Base-by-base conservation (phyloP, 495 filamentous ascomycete genomes). In the Platismatia glauca region DNA sequence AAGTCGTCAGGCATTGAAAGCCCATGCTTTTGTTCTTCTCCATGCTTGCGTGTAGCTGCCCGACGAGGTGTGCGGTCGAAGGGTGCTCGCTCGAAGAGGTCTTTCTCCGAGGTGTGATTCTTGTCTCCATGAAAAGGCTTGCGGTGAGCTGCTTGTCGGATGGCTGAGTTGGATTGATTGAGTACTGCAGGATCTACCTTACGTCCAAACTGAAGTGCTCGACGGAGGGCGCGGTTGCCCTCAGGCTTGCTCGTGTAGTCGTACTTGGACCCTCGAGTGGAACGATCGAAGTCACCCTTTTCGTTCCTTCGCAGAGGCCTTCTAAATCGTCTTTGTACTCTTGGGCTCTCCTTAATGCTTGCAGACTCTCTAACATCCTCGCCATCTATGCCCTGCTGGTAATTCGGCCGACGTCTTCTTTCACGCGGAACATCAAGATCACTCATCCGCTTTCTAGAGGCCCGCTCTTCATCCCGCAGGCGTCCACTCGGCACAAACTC, bases 181-280 rank as follows among this genome's bases (percentile, higher is more conserved):
- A 22, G 9, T 13, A 24, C 7, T 31, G 37, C 43, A 24, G 34
- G 18, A 38, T 59, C 41, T 16, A 58, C 18, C 12, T 44, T 16
- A 29, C 38, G 43, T 7, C 60, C 59, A 58, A 53, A 66, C 9
- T 52, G 44, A 0, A 20, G 2, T 20, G 61, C 65, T 41, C 61
- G 60, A 33, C 52, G 61, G 16, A 50, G 31, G 31, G 50, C 50
- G 8, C 57, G 37, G 18, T 66, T 59, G 8, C 63, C 53, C 52
- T 20, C 63, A 22, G 56, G 59, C 7, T 63, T 39, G 27, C 37
- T 38, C 6, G 16, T 27, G 38, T 63, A 60, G 22, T 58, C 43
- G 35, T 58, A 48, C 22, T 48, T 29, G 20, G 46, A 12, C 24
- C 39, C 41, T 15, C 39, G 41, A n/a, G 27, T 39, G 13, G 13